These are phyloP conservation scores for Bocquillonia castaneifolia DNA, from an alignment of 441 rosid genomes.

Conservation along the genomic window DNA sequence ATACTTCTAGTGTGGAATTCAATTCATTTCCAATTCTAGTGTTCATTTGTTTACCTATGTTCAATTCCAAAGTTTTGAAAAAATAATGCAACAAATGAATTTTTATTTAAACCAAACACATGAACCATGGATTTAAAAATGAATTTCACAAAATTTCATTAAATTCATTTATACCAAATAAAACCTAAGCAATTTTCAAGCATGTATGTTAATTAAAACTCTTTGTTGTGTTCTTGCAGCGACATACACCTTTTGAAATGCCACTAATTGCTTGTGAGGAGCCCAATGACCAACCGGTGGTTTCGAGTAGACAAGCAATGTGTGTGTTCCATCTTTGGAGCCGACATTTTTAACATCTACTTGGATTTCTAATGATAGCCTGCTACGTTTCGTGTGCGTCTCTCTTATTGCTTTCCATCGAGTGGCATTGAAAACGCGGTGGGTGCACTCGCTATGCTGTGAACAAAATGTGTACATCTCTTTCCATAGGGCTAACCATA, in stretches of 20 bases:
- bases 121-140: no score
- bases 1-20: no score
- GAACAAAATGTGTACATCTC: slow-evolving; percentile 69
- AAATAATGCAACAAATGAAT: no score
- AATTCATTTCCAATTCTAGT: no score
- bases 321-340: slow-evolving; percentile 57
- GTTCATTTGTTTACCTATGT: no score
- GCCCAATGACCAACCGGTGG: slow-evolving; percentile 74
- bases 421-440: slow-evolving; percentile 43
- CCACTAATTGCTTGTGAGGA: slow-evolving; percentile 71
- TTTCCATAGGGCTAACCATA: no score
- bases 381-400: slow-evolving; percentile 58
- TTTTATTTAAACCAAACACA: no score
- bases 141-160: no score
- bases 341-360: slow-evolving; percentile 69
- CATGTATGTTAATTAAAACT: slow-evolving; percentile 60
- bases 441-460: slow-evolving; percentile 55
- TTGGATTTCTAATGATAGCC: slow-evolving; percentile 50
- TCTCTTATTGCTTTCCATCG: slow-evolving; percentile 56
- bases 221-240: slow-evolving; percentile 44
- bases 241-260: slow-evolving; percentile 56
- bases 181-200: slow-evolving; percentile 74
- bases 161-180: no score
- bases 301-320: slow-evolving; percentile 58
- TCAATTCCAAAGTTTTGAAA: no score